Evolutionary conservation across 768 basidiomycete species (phyloP).

Genomic region (Collybia mongolica): DNA sequence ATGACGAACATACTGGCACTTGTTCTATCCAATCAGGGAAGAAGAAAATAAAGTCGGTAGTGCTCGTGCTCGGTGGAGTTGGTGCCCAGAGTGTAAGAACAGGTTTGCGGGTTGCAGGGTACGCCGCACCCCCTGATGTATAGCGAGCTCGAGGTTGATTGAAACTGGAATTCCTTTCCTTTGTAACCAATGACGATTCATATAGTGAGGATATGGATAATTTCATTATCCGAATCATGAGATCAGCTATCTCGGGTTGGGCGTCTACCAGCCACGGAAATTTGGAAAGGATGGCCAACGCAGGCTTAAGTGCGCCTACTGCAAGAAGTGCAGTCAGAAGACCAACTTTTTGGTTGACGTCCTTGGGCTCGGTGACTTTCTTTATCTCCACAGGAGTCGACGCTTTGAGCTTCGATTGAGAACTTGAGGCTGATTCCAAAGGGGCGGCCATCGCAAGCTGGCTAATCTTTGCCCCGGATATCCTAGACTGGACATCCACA

Average conservation of each 20-base stretch:
- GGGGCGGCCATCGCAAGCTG: constrained; percentile 86
- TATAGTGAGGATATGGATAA: constrained; percentile 72
- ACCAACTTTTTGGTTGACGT: constrained; percentile 77
- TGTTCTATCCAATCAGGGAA: constrained; percentile 80
- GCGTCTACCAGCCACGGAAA: constrained; percentile 86
- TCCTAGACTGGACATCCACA: constrained; percentile 58
- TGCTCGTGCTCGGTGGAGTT: constrained; percentile 73
- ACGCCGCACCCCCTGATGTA: constrained; percentile 52
- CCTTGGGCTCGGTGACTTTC: constrained; percentile 31
- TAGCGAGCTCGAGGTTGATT: constrained; percentile 63
- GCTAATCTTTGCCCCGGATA: constrained; percentile 67
- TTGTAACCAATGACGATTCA: constrained; percentile 45
- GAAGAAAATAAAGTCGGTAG: constrained; percentile 86
- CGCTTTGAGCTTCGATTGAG: constrained; percentile 37
- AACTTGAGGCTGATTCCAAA: constrained; percentile 51
- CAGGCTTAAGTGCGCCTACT: constrained; percentile 79
- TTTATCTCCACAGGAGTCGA: constrained; percentile 35
- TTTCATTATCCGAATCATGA: constrained; percentile 75
- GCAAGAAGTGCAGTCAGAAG: constrained; percentile 80
- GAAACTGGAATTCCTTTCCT: constrained; percentile 63
- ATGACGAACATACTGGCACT: constrained; percentile 59
- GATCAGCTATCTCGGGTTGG: constrained; percentile 81
- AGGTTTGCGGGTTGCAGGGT: constrained; percentile 56
- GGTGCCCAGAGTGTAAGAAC: constrained; percentile 78
- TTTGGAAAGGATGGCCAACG: constrained; percentile 74